Conservation (phyloP, 2,329 filamentous ascomycete genomes). For the Exophiala spinifera region DNA sequence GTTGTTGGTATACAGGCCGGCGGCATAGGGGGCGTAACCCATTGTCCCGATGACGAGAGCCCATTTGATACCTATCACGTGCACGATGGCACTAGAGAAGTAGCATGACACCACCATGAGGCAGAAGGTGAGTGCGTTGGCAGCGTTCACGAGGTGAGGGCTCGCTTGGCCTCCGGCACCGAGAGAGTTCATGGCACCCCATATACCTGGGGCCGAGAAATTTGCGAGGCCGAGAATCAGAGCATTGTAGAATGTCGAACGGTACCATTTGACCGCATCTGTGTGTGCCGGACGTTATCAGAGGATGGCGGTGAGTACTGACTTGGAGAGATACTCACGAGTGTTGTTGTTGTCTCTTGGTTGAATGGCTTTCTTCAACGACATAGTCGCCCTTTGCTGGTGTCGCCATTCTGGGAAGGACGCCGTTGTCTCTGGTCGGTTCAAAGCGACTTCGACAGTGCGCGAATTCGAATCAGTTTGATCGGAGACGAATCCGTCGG, state of each 20-base stretch:
- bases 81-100: conserved; percentile 62
- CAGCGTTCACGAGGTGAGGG: conserved; percentile 66
- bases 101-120: conserved; percentile 71
- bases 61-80: conserved; percentile 67
- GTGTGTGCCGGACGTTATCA: no score
- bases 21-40: conserved; percentile 69
- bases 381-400: no score
- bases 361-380: no score
- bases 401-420: no score
- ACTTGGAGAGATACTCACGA: no score
- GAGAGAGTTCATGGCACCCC: conserved; percentile 55
- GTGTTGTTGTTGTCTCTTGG: no score
- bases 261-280: conserved; percentile 61
- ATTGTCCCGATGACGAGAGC: conserved; percentile 70
- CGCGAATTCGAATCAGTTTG: no score
- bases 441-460: no score
- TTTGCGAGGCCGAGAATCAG: conserved; percentile 64
- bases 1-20: conserved; percentile 70
- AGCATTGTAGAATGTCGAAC: conserved; percentile 70
- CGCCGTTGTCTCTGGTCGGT: no score
- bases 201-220: conserved; percentile 49
- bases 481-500: no score
- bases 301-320: no score
- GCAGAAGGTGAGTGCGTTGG: conserved; percentile 69
- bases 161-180: conserved; percentile 65